A percentile compares a stretch with the other conserved stretches of the same genome.
Conservation (phyloP, 2,329 filamentous ascomycete genomes). For the Juglanconis sp. region DNA sequence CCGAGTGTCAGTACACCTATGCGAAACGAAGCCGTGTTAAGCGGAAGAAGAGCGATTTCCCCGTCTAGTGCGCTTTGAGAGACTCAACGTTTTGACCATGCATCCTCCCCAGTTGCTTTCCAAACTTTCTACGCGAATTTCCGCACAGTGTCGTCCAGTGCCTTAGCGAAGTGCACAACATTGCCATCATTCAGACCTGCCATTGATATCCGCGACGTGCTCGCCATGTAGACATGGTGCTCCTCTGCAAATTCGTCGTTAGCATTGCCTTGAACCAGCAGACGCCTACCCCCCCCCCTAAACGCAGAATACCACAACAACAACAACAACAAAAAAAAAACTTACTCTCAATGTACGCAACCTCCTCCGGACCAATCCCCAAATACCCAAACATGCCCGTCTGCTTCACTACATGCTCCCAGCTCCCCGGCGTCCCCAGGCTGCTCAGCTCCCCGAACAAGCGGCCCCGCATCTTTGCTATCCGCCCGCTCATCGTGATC, state of each 20-base stretch:
- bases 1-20: too few species aligned
- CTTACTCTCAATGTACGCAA: slow-evolving; percentile 33
- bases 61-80: too few species aligned
- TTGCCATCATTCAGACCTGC: slow-evolving; percentile 36
- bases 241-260: slow-evolving; percentile 23
- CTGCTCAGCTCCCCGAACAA: slow-evolving; percentile 31
- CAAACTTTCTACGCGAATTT: neutral
- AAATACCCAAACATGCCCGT: slow-evolving; percentile 43
- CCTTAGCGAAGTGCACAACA: slow-evolving; percentile 29
- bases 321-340: too few species aligned
- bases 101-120: neutral
- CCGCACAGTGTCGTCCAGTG: slow-evolving; percentile 19
- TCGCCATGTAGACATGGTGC: slow-evolving; percentile 37
- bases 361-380: slow-evolving; percentile 46
- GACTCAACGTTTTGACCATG: neutral
- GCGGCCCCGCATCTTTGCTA: slow-evolving; percentile 31
- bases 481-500: slow-evolving; percentile 33
- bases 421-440: slow-evolving; percentile 33
- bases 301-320: too few species aligned
- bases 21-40: too few species aligned
- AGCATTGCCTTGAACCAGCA: neutral
- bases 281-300: too few species aligned
- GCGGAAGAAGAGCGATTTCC: too few species aligned
- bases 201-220: slow-evolving; percentile 36
- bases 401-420: slow-evolving; percentile 35